Evolutionary conservation across 2,329 filamentous ascomycete species (phyloP), one percentile per base, ranked within the genome.

Genomic region (Aspergillus pseudoviridinutans): DNA sequence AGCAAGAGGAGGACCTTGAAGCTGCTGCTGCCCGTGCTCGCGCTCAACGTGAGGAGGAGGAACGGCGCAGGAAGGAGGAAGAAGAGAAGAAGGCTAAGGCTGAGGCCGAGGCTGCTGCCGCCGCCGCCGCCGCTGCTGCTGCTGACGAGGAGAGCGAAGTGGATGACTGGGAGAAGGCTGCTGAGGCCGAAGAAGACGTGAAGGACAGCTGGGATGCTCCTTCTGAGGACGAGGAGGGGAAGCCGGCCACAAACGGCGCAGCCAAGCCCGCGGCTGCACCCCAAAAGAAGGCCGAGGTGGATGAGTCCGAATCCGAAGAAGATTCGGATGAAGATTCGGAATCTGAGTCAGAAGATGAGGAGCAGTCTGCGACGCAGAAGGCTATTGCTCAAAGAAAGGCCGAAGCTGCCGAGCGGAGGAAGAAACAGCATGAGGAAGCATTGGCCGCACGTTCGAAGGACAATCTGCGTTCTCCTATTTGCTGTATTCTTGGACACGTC

Each of bases 401-500:
- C 65, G 92, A 96, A 70, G 92, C 92, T 49, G 90, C 91, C 17
- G 91, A 94, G 68, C 86, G 93, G 70, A 86, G 93, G 69, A 90
- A 92, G 78, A 91, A 91, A 77, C 89, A 92, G 58, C 91, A 96
- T 73, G 91, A 97, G 76, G 93, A 92, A 61, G 94, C 94, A 20
- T 77, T 97, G 71, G 92, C 91, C 49, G 92, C 93, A 51, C 86
- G 92, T 60, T 97, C 93, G 24, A 92, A 90, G 77, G 92, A 99
- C 74, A 88, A 99, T 76, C 85, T 99, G 56, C 91, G 94, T 58
- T 97, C 94, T 44, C 94, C 94, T 54, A 99, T 99, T 78, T 97
- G 94, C 83, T 97, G 93, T 88, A 99, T 99, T 84, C 86, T 99
- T 63, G 94, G 94, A 70, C 94, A 99, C 85, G 94, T 99, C 85